Conservation (phyloP, 352 stramenopile species). For the Globisporangium solare region DNA sequence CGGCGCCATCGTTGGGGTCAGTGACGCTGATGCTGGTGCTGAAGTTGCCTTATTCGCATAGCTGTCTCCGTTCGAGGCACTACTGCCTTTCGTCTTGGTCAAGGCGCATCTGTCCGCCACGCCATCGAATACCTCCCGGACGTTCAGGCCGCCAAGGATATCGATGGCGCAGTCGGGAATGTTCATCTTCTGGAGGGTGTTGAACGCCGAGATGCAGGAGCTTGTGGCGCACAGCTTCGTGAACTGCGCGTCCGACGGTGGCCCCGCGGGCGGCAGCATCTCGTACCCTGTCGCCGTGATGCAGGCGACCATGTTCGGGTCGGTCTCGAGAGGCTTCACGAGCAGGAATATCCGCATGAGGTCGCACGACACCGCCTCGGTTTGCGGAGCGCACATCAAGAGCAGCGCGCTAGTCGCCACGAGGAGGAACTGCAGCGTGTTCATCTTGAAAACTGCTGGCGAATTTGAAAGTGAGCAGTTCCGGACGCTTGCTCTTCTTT, state of each 20-base stretch:
- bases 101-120: conserved; percentile 8
- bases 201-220: conserved; percentile 23
- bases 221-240: conserved; percentile 23
- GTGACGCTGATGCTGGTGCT: not conserved
- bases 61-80: not conserved
- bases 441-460: conserved; percentile 5
- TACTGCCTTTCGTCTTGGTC: not conserved
- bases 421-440: not conserved
- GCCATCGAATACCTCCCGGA: conserved; percentile 27
- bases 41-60: not conserved
- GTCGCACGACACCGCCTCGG: conserved; percentile 19
- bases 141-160: conserved; percentile 37
- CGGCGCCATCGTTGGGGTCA: conserved; percentile 7
- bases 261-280: conserved; percentile 22
- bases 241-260: conserved; percentile 27
- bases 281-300: conserved; percentile 29
- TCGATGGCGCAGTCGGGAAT: conserved; percentile 38
- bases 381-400: not conserved
- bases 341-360: conserved; percentile 32
- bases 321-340: conserved; percentile 29
- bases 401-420: conserved; percentile 3
- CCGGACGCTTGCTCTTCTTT: not conserved
- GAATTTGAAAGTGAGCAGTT: not conserved
- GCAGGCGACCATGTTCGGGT: conserved; percentile 27
- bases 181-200: conserved; percentile 26